Evolutionary conservation across 1,284 basidiomycete species (phyloP).

Genomic region (Ustilago loliicola): DNA sequence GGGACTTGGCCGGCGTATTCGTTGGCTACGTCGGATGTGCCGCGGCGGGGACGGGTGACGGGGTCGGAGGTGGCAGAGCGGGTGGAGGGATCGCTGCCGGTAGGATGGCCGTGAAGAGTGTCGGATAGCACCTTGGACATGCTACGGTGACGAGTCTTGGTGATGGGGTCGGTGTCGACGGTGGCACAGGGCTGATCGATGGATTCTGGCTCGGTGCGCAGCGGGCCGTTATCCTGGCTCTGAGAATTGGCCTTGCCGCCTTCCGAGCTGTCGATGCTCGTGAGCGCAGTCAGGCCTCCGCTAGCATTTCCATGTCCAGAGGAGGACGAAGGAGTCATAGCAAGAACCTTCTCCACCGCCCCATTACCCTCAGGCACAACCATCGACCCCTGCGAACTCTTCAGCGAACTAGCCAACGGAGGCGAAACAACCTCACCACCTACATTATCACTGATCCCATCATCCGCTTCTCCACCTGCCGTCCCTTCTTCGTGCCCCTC

Average conservation of each 20-base stretch:
- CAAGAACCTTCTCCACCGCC: background rate
- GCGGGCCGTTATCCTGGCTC: background rate
- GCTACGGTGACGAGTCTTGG: conserved; percentile 22
- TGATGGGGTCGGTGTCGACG: background rate
- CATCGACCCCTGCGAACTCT: conserved; percentile 19
- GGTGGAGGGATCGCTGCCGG: conserved; percentile 4
- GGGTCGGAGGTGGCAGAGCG: background rate
- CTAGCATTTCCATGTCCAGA: background rate
- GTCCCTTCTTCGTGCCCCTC: conserved; percentile 1
- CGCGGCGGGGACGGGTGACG: conserved; percentile 7
- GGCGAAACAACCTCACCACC: conserved; percentile 35
- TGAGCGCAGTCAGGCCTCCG: conserved; percentile 9
- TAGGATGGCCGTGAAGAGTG: conserved; percentile 27
- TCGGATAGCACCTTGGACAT: conserved; percentile 36
- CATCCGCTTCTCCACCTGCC: conserved; percentile 8
- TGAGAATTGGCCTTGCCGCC: background rate
- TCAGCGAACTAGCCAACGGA: conserved; percentile 20
- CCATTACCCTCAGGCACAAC: background rate
- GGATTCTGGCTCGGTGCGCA: conserved; percentile 26
- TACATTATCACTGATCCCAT: conserved; percentile 32
- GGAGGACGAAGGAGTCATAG: conserved; percentile 4
- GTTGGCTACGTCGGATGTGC: conserved; percentile 49
- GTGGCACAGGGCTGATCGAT: conserved; percentile 10
- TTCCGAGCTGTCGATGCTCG: background rate
- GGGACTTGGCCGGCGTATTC: conserved; percentile 66